Conservation (phyloP, 305 asterid species). For the Rubia peregrina region DNA sequence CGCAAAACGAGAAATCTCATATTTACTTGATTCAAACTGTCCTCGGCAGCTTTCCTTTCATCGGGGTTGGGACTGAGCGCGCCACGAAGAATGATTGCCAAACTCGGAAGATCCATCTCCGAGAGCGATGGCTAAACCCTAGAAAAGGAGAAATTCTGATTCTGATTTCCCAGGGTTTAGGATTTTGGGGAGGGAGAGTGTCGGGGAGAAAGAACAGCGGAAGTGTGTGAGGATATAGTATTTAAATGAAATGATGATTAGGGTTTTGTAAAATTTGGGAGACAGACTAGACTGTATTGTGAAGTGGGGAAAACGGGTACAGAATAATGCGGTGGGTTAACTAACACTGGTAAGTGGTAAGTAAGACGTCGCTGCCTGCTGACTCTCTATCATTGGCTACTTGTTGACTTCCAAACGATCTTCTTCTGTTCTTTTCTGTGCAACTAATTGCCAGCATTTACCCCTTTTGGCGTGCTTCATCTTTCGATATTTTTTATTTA, state of each 20-base stretch:
- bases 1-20: neutral
- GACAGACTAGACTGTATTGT: conserved; percentile 11
- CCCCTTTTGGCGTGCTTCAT: neutral
- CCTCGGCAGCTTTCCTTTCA: conserved; percentile 84
- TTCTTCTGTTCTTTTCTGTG: neutral
- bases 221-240: conserved; percentile 24
- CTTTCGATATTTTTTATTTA: too few relatives aligned
- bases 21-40: conserved; percentile 75
- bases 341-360: conserved; percentile 1
- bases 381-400: neutral
- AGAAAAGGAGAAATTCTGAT: conserved; percentile 9
- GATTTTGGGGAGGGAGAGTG: conserved; percentile 22
- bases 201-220: conserved; percentile 31
- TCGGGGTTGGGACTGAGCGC: conserved; percentile 82
- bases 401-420: neutral
- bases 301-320: neutral
- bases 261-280: conserved; percentile 39
- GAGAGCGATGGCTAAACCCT: conserved; percentile 16
- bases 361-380: neutral
- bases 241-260: conserved; percentile 42
- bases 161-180: conserved; percentile 40
- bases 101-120: conserved; percentile 75
- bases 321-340: neutral
- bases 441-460: neutral
- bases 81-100: conserved; percentile 63